Base-by-base conservation (phyloP, 1,139 yeast species). In the Kurtzmaniella natalensis region DNA sequence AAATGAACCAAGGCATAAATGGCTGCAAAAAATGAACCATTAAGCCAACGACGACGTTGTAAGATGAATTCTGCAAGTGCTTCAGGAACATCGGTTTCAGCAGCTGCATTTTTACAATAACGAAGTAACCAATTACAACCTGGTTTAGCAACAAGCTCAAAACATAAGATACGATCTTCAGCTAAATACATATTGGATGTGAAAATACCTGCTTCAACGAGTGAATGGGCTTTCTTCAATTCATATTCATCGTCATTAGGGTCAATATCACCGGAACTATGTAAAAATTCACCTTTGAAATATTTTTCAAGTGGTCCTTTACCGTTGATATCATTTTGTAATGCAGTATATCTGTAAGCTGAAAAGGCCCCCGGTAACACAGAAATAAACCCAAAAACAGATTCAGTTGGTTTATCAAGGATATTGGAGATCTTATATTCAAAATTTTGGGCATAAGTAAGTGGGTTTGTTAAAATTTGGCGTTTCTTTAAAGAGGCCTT, bases 71-170 rank as follows among this genome's bases (percentile, higher is more conserved):
- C 74, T 2, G 74, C 71, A 29, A 69, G 48, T 13, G 53, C 53
- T 39, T 69, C 74, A 8, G 75, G 75, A 4, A 69, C 75, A 59
- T 69, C 75, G 7, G 75, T 69, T 46, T 68, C 74, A 5, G 74
- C 75, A 41, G 61, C 51, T 5, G 75, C 75, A 37, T 64, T 53
- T 37, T 64, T 65, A 49, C 72, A 67, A 46, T 69, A 69, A 28
- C 73, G 52, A 41, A 69, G 65, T 32, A 69, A 53, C 73, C 73
- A 68, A 25, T 61, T 53, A 43, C 72, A 64, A 3, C 65, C 65
- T 33, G 49, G 50, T 43, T 69, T 69, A 8, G 75, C 74, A 17
- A 69, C 74, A 42, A 69, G 56, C 43, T 69, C 75, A 48, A 59
- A 69, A 60, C 75, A 69, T 35, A 69, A 55, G 39, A 69, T 69